phyloP scores from a whole-genome alignment of 768 basidiomycete species.

The Hydnomerulius pinastri region DNA sequence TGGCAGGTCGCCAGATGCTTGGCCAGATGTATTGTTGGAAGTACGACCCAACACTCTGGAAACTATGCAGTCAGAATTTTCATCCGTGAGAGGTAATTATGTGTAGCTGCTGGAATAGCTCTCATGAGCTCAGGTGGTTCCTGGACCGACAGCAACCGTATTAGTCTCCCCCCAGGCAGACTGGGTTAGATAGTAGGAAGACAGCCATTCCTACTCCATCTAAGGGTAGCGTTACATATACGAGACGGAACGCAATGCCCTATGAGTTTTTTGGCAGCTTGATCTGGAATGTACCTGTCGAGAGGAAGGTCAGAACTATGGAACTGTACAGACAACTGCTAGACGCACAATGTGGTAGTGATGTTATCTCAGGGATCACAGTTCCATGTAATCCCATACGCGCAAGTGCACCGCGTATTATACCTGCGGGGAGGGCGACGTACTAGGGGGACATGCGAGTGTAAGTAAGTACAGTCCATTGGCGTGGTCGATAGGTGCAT shows the following conservation, averaged over 20 bases:
- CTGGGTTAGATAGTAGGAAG: no score
- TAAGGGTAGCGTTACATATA: neutral
- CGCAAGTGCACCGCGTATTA: conserved; percentile 80
- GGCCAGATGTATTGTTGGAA: no score
- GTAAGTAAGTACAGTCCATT: neutral
- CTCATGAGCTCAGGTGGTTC: no score
- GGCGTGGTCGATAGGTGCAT: conserved; percentile 17
- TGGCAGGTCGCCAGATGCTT: no score
- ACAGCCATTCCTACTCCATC: no score
- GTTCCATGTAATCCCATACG: conserved; percentile 76
- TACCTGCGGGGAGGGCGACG: conserved; percentile 77
- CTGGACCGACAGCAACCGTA: no score
- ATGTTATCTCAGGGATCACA: conserved; percentile 76
- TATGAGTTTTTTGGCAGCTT: conserved; percentile 68
- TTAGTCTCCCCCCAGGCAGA: no score
- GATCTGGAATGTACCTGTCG: conserved; percentile 77
- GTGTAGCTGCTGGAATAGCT: no score
- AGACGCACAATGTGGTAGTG: conserved; percentile 81
- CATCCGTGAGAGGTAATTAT: no score
- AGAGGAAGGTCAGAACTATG: neutral
- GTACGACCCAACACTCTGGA: no score
- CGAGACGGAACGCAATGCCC: neutral
- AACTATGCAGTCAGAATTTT: no score
- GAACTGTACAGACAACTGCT: neutral
- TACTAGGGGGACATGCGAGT: conserved; percentile 49